These are phyloP conservation scores for Podaxis mareebaensis DNA, from an alignment of 768 basidiomycete species.

Conservation along the genomic window DNA sequence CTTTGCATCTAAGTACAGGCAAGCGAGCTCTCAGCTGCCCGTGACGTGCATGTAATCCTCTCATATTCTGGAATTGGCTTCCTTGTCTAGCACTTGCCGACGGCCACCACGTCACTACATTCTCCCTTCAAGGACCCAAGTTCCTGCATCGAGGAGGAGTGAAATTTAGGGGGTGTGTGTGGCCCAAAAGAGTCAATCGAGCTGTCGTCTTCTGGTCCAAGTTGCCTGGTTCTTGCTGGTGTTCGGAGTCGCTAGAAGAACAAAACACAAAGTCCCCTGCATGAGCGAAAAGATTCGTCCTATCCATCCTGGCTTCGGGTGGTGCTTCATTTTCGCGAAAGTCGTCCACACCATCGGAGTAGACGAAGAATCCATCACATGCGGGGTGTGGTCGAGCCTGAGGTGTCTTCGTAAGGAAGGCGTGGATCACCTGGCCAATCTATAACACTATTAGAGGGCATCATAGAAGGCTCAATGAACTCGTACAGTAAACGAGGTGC, in stretches of 20 bases:
- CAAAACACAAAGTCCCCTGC: background rate
- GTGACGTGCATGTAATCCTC: too few relatives aligned
- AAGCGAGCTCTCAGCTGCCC: too few relatives aligned
- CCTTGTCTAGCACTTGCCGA: too few relatives aligned
- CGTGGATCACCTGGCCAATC: conserved; percentile 28
- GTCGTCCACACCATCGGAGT: background rate
- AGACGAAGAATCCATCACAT: conserved; percentile 24
- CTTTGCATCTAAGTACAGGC: too few relatives aligned
- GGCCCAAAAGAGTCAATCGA: conserved; percentile 22
- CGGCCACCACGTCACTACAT: background rate
- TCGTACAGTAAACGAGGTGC: conserved; percentile 32
- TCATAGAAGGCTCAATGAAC: background rate
- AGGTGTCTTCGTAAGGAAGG: conserved; percentile 21
- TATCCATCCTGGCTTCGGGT: background rate
- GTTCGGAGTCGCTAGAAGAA: background rate
- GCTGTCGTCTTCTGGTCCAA: conserved; percentile 15
- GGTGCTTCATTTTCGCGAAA: background rate
- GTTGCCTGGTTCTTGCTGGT: background rate
- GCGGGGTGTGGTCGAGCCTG: conserved; percentile 20
- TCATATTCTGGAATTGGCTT: too few relatives aligned
- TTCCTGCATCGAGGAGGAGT: background rate
- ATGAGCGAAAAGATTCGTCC: background rate
- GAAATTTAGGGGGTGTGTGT: conserved; percentile 19
- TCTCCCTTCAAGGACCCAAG: background rate
- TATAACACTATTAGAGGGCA: background rate